Conservation (phyloP, 768 basidiomycete species). For the Tulasnella sp. region DNA sequence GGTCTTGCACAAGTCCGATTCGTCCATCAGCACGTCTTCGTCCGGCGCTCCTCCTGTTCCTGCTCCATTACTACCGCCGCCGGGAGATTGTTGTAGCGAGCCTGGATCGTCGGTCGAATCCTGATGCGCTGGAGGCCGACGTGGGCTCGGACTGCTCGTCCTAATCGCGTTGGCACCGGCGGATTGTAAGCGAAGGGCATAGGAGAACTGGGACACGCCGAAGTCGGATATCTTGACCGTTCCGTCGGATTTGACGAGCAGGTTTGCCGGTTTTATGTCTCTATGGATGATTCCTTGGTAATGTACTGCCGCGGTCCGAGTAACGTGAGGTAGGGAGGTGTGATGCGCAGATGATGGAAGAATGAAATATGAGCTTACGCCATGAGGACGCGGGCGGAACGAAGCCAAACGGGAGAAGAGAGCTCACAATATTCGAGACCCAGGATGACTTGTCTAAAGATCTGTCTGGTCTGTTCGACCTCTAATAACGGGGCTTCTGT, state of each 20-base stretch:
- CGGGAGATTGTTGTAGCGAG: not conserved
- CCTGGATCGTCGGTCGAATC: slow-evolving; percentile 41
- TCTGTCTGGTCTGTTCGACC: slow-evolving; percentile 76
- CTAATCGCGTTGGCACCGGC: slow-evolving; percentile 44
- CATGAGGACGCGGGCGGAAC: slow-evolving; percentile 24
- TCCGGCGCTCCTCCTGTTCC: not conserved
- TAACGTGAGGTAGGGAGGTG: slow-evolving; percentile 26
- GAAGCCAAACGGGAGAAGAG: too few species aligned
- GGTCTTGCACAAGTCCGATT: slow-evolving; percentile 80
- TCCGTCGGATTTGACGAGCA: slow-evolving; percentile 84
- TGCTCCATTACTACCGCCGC: not conserved
- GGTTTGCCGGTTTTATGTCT: slow-evolving; percentile 98
- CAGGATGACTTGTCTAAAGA: slow-evolving; percentile 88
- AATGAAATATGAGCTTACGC: not conserved
- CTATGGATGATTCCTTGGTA: slow-evolving; percentile 98
- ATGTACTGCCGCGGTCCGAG: slow-evolving; percentile 59
- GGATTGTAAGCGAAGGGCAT: slow-evolving; percentile 73
- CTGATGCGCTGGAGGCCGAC: not conserved
- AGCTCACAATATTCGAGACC: slow-evolving; percentile 91
- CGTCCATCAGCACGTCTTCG: slow-evolving; percentile 60
- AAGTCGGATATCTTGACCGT: slow-evolving; percentile 98
- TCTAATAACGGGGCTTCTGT: slow-evolving; percentile 69
- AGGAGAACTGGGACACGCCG: slow-evolving; percentile 94
- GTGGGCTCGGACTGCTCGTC: slow-evolving; percentile 27
- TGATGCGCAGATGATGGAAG: slow-evolving; percentile 21